Conservation (phyloP, 1,284 basidiomycete species). For the Coniferiporia sulphurascens region DNA sequence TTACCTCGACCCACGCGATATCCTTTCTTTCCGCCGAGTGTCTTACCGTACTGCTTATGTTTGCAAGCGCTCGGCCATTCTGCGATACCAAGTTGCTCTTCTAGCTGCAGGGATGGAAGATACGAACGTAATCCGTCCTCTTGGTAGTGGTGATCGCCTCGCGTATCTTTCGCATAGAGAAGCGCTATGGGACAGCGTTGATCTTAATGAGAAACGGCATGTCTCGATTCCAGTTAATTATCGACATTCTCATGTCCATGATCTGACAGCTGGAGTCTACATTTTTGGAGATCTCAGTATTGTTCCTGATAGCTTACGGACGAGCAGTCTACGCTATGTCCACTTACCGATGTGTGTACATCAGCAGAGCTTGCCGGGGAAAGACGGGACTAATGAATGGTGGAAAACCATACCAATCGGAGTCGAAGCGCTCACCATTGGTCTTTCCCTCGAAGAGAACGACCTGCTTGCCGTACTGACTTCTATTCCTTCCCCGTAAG, state of each 20-base stretch:
- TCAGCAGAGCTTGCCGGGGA: not conserved
- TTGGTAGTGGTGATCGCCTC: constrained; percentile 7
- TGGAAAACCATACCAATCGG: constrained; percentile 9
- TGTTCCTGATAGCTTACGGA: constrained; percentile 9
- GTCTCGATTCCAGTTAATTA: constrained; percentile 10
- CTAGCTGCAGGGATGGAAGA: constrained; percentile 11
- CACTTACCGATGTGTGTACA: constrained; percentile 14
- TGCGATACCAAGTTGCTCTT: constrained; percentile 11
- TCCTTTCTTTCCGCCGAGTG: constrained; percentile 12
- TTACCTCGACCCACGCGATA: constrained; percentile 13
- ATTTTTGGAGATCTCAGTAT: constrained; percentile 15
- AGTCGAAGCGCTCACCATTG: constrained; percentile 33
- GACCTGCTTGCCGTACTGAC: constrained; percentile 38
- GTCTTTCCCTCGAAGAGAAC: constrained; percentile 41
- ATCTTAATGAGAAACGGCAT: not conserved
- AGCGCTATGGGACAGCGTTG: constrained; percentile 8
- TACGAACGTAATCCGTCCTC: not conserved
- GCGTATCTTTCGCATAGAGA: constrained; percentile 7
- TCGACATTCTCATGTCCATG: constrained; percentile 14
- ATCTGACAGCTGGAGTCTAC: constrained; percentile 11
- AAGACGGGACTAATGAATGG: not conserved
- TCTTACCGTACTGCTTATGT: constrained; percentile 1
- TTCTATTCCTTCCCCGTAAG: constrained; percentile 7
- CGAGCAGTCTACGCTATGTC: constrained; percentile 10
- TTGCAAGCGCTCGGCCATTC: constrained; percentile 1